Base-by-base conservation (phyloP, 108 stramenopile genomes). In the Nitzschia putrida region DNA sequence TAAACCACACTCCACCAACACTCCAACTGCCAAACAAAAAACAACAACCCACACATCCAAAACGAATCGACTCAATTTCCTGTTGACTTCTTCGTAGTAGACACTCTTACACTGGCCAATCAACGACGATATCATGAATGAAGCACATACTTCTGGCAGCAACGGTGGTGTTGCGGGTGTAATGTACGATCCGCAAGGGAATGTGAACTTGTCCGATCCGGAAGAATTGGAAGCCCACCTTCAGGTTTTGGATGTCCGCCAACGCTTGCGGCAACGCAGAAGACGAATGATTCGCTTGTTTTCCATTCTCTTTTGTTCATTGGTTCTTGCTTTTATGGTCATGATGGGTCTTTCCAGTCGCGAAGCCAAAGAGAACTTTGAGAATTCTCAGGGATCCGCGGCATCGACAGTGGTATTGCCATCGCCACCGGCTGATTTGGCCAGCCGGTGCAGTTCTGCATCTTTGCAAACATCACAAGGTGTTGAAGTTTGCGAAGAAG, bases 221-320 rank as follows among this genome's bases (percentile, higher is more conserved):
- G 65, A 66, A 66, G 65, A 66, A 39, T 25, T 66, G 25, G 65
- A 66, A 22, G 65, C 65, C 14, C 65, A 66, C 38, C 34, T 66
- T 8, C 65, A 66, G 21, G 65, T 66, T 11, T 39, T 66, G 29
- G 51, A 66, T 26, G 65, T 66, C 7, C 65, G 65, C 9, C 52
- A 66, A 45, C 49, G 65, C 34, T 25, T 66, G 25, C 50, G 65
- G 12, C 52, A 52, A 25, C 65, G 65, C 20, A 20, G 65, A 24
- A 18, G 65, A 23, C 50, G 65, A 20, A 53, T 53, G 65, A 66
- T 66, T 39, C 65, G 51, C 6, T 39, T 24, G 9, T 66, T 66
- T 39, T 47, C 65, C 7, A 26, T 66, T 1, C 11, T 39, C 20
- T 26, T 66, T 26, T 12, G 26, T 13, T 1, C 29, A 0, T 18